phyloP scores from a whole-genome alignment of 129 eudicot genomes.

The Oenanthe sinensis region DNA sequence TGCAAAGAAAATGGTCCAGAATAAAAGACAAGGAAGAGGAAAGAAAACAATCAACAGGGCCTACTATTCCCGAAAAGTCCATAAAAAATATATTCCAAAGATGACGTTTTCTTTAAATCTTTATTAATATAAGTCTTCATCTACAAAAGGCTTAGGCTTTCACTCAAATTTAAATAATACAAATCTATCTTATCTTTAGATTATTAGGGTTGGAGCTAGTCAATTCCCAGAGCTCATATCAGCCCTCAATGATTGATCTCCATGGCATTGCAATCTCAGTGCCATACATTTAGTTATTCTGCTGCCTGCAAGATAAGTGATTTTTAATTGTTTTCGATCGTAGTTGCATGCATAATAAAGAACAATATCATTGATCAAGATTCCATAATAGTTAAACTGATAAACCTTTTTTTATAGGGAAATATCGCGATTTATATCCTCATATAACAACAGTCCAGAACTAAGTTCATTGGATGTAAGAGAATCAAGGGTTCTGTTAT shows the following conservation, averaged over 20 bases:
- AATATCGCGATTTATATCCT: background rate
- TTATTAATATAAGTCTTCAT: slow-evolving; percentile 14
- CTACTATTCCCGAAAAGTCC: slow-evolving; percentile 17
- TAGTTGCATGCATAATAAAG: background rate
- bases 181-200: slow-evolving; percentile 15
- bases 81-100: slow-evolving; percentile 17
- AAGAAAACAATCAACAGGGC: slow-evolving; percentile 16
- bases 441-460: background rate
- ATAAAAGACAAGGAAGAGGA: slow-evolving; percentile 12
- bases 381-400: background rate
- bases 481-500: slow-evolving; percentile 5
- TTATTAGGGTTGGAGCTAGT: slow-evolving; percentile 30
- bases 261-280: slow-evolving; percentile 38
- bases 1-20: slow-evolving; percentile 12
- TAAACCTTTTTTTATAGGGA: background rate
- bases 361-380: slow-evolving; percentile 5
- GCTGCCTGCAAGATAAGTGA: slow-evolving; percentile 14
- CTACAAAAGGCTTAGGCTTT: slow-evolving; percentile 11
- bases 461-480: slow-evolving; percentile 5
- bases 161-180: background rate
- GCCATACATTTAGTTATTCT: slow-evolving; percentile 31
- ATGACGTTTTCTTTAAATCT: background rate
- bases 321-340: slow-evolving; percentile 2
- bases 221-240: slow-evolving; percentile 26
- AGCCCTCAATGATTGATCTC: slow-evolving; percentile 44